A percentile compares a stretch with the other conserved stretches of the same genome.
Conservation (phyloP, 139 green algal species). For the Protoeuglena noctilucae region DNA sequence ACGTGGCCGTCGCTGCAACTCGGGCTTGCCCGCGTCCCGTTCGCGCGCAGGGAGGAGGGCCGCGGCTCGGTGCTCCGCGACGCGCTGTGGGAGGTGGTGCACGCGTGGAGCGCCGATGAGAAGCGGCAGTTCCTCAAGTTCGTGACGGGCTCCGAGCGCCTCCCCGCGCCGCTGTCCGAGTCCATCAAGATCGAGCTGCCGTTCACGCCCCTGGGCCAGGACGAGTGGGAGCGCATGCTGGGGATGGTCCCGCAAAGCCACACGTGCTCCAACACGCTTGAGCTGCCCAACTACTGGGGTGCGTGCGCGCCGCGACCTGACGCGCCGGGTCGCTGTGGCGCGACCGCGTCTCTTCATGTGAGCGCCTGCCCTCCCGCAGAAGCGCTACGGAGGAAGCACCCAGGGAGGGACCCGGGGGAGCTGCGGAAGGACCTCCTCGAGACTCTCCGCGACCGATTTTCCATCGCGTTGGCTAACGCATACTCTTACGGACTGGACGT, state of each 20-base stretch:
- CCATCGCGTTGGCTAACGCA: too few relatives aligned
- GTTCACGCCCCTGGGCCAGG: constrained; percentile 25
- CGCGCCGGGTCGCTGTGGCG: too few relatives aligned
- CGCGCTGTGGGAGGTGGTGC: constrained; percentile 24
- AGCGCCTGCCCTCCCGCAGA: too few relatives aligned
- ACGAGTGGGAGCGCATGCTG: constrained; percentile 21
- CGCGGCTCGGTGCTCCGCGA: constrained; percentile 7
- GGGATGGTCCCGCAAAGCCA: constrained; percentile 32
- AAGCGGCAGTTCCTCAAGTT: constrained; percentile 27
- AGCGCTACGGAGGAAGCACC: too few relatives aligned
- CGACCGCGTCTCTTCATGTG: too few relatives aligned
- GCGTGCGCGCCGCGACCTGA: too few relatives aligned
- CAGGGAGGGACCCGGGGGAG: too few relatives aligned
- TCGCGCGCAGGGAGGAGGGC: not conserved
- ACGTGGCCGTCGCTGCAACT: too few relatives aligned
- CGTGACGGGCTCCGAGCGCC: constrained; percentile 19
- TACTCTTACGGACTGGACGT: too few relatives aligned
- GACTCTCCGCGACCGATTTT: too few relatives aligned
- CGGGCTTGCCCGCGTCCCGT: too few relatives aligned
- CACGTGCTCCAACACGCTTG: constrained; percentile 42
- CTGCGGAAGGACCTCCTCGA: too few relatives aligned
- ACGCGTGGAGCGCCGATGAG: constrained; percentile 11
- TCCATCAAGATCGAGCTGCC: constrained; percentile 17
- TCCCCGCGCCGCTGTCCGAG: constrained; percentile 7
- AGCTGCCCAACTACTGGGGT: constrained; percentile 53